Conservation (phyloP, 2,329 filamentous ascomycete genomes). For the Neonectria punicea region DNA sequence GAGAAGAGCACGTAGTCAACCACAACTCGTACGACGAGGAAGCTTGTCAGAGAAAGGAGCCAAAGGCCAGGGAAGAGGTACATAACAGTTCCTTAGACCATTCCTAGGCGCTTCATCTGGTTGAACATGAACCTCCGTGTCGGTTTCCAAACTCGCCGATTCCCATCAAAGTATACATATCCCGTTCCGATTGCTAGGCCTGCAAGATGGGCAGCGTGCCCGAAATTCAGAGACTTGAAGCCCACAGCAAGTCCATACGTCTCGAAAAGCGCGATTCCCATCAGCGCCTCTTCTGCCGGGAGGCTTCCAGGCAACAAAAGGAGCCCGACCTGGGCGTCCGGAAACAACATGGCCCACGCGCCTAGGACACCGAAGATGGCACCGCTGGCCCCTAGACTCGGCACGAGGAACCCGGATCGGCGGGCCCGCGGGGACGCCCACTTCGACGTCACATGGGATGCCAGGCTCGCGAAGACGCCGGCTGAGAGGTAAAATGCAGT, state of each 20-base stretch:
- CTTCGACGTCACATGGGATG: conserved; percentile 2
- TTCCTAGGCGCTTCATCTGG: conserved; percentile 2
- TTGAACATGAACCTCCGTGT: conserved; percentile 1
- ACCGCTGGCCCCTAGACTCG: neutral
- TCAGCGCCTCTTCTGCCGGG: conserved; percentile 1
- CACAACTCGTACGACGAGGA: too few species aligned
- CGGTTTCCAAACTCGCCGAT: conserved; percentile 7
- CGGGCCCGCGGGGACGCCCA: neutral
- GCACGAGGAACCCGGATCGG: neutral
- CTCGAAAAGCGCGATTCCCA: neutral
- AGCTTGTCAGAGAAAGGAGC: too few species aligned
- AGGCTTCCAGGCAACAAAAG: conserved; percentile 2
- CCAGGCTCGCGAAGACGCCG: conserved; percentile 4
- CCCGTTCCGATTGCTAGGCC: conserved; percentile 8
- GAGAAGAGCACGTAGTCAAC: too few species aligned
- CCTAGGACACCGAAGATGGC: conserved; percentile 5
- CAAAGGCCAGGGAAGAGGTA: too few species aligned
- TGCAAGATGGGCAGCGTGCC: conserved; percentile 3
- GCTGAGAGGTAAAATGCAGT: conserved; percentile 12
- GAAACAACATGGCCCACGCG: conserved; percentile 5
- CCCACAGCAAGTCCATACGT: conserved; percentile 1
- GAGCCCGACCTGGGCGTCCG: neutral
- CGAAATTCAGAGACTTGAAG: conserved; percentile 2
- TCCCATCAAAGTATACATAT: conserved; percentile 13
- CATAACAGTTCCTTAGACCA: neutral